These are phyloP conservation scores for Naganishia antarctica DNA, from an alignment of 768 basidiomycete species.

Conservation along the genomic window DNA sequence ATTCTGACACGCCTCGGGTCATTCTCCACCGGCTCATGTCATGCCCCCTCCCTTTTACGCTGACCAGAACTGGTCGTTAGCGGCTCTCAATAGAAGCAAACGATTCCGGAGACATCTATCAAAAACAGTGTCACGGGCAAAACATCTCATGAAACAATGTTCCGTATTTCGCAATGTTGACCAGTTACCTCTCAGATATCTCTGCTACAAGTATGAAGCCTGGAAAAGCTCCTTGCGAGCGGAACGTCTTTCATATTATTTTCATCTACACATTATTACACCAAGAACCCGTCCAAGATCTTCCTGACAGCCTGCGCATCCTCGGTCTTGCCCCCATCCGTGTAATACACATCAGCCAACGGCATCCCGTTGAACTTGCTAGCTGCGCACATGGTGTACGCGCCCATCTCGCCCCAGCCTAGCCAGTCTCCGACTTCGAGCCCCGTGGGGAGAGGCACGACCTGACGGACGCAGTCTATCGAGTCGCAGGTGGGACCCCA, in stretches of 20 bases:
- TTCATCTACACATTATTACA: not conserved
- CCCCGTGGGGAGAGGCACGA: conserved; percentile 59
- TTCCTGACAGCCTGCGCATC: conserved; percentile 39
- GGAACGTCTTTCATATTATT: not conserved
- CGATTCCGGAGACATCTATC: no score
- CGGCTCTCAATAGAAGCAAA: no score
- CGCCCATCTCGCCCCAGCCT: conserved; percentile 96
- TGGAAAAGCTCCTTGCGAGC: not conserved
- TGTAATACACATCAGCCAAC: conserved; percentile 41
- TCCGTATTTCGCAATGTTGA: no score
- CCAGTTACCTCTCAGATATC: no score
- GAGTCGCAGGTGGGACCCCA: conserved; percentile 99
- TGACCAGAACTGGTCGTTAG: no score
- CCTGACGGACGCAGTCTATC: conserved; percentile 77
- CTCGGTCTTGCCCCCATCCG: conserved; percentile 38
- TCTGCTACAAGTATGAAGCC: not conserved
- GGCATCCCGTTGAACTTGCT: conserved; percentile 78
- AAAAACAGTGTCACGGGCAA: no score
- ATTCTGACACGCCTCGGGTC: no score
- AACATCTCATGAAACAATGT: no score
- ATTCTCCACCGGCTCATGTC: no score
- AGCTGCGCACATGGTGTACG: conserved; percentile 96
- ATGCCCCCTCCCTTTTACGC: no score
- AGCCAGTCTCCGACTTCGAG: conserved; percentile 95
- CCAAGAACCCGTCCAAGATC: conserved; percentile 40